These are phyloP conservation scores for Cyclanthera cordifolia DNA, from an alignment of 306 rosid genomes.

Conservation along the genomic window DNA sequence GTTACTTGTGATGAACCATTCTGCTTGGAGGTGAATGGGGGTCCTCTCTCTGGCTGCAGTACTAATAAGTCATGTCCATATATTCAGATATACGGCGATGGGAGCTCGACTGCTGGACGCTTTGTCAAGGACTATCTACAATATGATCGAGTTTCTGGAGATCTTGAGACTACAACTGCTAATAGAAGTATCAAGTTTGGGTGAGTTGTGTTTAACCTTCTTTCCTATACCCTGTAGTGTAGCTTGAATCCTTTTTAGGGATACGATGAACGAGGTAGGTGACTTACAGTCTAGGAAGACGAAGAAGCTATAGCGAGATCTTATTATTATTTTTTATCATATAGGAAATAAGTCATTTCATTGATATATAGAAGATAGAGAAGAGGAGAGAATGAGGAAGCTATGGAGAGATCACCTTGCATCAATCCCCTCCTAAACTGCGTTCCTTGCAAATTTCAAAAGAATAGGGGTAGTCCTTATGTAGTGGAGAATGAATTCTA, in stretches of 20 bases:
- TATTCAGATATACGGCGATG: conserved; percentile 88
- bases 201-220: conserved; percentile 31
- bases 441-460: neutral
- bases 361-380: no score
- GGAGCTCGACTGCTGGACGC: conserved; percentile 91
- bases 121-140: conserved; percentile 61
- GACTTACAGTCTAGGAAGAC: neutral
- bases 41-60: conserved; percentile 58
- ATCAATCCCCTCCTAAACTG: neutral
- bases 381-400: no score
- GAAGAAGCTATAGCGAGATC: neutral
- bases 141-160: conserved; percentile 82
- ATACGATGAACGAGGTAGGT: neutral
- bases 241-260: no score
- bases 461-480: neutral
- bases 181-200: conserved; percentile 87
- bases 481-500: neutral
- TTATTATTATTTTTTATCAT: no score
- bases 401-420: neutral
- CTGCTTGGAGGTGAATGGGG: conserved; percentile 69
- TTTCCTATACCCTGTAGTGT: neutral
- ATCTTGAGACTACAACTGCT: conserved; percentile 62
- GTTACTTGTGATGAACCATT: conserved; percentile 62
- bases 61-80: conserved; percentile 66
- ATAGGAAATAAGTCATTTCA: no score